Evolutionary conservation across 768 basidiomycete species (phyloP).

Genomic region (Kwoniella mangroviensis): DNA sequence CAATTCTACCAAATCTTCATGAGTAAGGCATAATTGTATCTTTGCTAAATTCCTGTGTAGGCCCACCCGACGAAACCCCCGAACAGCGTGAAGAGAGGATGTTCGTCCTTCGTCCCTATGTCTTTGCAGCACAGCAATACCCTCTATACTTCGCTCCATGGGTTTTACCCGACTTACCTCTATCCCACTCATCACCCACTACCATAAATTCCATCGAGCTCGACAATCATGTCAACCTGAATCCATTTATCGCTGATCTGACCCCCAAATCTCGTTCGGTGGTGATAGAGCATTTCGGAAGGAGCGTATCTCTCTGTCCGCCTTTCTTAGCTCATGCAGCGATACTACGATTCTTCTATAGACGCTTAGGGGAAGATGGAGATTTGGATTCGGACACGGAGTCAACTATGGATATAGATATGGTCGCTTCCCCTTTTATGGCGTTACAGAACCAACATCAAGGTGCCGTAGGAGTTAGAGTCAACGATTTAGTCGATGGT

Average conservation of each 20-base stretch:
- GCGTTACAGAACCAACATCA: not conserved
- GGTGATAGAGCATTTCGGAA: slow-evolving; percentile 55
- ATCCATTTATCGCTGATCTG: slow-evolving; percentile 57
- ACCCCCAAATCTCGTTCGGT: slow-evolving; percentile 45
- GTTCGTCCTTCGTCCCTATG: slow-evolving; percentile 60
- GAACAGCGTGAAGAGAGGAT: slow-evolving; percentile 56
- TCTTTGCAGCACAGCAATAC: slow-evolving; percentile 58
- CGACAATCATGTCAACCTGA: not conserved
- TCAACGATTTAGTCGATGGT: slow-evolving; percentile 20
- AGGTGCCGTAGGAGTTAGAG: slow-evolving; percentile 9
- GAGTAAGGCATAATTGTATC: not conserved
- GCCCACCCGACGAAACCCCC: slow-evolving; percentile 17
- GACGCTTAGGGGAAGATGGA: slow-evolving; percentile 29
- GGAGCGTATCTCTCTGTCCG: slow-evolving; percentile 47
- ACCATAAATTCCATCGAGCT: not conserved
- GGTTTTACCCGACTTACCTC: slow-evolving; percentile 56
- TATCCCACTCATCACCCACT: slow-evolving; percentile 17
- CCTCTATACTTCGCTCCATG: slow-evolving; percentile 58
- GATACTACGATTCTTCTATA: slow-evolving; percentile 57
- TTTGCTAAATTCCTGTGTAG: slow-evolving; percentile 5
- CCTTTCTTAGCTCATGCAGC: slow-evolving; percentile 59
- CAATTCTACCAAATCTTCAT: not conserved
- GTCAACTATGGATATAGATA: slow-evolving; percentile 10
- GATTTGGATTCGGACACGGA: slow-evolving; percentile 30
- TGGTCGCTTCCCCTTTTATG: slow-evolving; percentile 14